Conservation (phyloP, 345 rosid genomes). For the Capsella bursapastoris region DNA sequence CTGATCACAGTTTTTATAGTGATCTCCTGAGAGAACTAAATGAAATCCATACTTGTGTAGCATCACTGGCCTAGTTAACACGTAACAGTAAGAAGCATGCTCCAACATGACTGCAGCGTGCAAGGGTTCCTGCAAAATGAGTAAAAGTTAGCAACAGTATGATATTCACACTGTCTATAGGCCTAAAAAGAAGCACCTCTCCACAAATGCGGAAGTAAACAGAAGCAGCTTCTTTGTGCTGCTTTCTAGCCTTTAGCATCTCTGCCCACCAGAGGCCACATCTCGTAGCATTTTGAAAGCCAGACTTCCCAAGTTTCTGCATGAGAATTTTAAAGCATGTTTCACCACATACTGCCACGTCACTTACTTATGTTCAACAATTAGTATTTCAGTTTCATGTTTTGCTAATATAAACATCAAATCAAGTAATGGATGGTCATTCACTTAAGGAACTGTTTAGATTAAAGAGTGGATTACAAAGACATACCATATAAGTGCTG, state of each 20-base stretch:
- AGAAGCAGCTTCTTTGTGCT: constrained; percentile 89
- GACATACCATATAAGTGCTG: constrained; percentile 80
- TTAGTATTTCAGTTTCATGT: constrained; percentile 28
- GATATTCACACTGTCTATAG: constrained; percentile 18
- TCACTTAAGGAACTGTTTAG: constrained; percentile 22
- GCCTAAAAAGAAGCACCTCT: constrained; percentile 67
- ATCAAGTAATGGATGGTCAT: constrained; percentile 22
- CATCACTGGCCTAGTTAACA: constrained; percentile 89
- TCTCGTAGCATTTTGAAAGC: constrained; percentile 83
- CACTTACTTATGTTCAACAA: constrained; percentile 19
- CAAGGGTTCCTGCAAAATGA: constrained; percentile 68
- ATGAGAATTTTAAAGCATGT: constrained; percentile 30
- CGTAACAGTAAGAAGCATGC: constrained; percentile 98
- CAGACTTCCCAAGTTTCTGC: constrained; percentile 80
- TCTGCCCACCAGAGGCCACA: constrained; percentile 99
- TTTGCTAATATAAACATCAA: constrained; percentile 32
- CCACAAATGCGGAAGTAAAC: constrained; percentile 91
- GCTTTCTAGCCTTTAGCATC: constrained; percentile 87
- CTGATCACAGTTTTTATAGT: constrained; percentile 92
- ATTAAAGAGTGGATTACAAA: constrained; percentile 21
- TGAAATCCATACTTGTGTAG: constrained; percentile 96
- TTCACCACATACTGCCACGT: constrained; percentile 8
- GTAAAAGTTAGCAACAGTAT: constrained; percentile 33
- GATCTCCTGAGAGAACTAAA: constrained; percentile 97
- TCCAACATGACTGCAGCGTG: constrained; percentile 99